phyloP scores from a whole-genome alignment of 2,329 filamentous ascomycete species.

The Trichoderma hamatum region DNA sequence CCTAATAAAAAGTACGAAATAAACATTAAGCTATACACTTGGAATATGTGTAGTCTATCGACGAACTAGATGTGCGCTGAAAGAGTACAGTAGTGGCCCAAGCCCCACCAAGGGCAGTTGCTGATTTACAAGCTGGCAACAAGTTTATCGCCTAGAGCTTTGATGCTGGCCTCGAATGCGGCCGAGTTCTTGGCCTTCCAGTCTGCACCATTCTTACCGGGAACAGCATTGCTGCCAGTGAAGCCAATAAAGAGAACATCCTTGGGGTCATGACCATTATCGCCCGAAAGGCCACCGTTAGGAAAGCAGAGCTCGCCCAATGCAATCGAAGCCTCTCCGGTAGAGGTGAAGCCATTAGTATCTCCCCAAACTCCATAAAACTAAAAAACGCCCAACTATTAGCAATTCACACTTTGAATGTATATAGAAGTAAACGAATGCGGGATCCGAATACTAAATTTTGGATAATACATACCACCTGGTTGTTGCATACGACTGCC shows the following conservation, averaged over 20 bases:
- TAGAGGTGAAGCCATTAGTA: constrained; percentile 53
- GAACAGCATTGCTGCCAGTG: constrained; percentile 52
- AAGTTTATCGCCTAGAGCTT: constrained; percentile 49
- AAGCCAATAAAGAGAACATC: constrained; percentile 63
- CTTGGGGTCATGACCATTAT: constrained; percentile 53
- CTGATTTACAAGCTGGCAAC: constrained; percentile 33
- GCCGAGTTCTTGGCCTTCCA: constrained; percentile 51
- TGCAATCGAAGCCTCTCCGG: constrained; percentile 55
- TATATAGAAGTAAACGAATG: background rate
- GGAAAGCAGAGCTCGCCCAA: constrained; percentile 57
- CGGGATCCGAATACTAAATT: too few species aligned
- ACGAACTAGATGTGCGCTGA: too few species aligned
- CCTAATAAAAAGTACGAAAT: too few species aligned
- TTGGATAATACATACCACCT: background rate
- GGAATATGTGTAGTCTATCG: too few species aligned
- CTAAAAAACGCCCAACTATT: background rate
- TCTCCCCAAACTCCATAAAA: constrained; percentile 60
- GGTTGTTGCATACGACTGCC: constrained; percentile 20
- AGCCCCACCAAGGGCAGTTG: too few species aligned
- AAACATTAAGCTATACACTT: too few species aligned
- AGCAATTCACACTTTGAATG: background rate
- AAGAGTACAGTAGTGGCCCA: too few species aligned
- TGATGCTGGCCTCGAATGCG: constrained; percentile 54
- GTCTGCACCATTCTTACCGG: constrained; percentile 50
- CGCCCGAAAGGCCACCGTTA: constrained; percentile 47